Evolutionary conservation across 2,329 filamentous ascomycete genomes (phyloP).

Genomic region (Cladorrhinum sp.): DNA sequence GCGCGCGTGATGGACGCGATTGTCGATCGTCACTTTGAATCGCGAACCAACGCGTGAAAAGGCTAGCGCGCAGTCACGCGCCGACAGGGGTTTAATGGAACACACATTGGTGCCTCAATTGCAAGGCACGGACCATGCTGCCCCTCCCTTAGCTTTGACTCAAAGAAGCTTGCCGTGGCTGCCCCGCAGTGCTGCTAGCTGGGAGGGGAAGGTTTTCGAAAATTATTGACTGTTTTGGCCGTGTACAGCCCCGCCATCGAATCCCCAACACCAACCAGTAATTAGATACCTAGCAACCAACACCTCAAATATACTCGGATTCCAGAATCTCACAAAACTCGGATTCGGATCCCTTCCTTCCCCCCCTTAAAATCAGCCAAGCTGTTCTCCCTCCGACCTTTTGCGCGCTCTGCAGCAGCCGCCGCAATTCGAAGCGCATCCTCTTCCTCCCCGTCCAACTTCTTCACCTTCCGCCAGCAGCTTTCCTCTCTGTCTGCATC

Average conservation of each 20-base stretch:
- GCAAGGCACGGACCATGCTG: conserved; percentile 12
- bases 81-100: neutral
- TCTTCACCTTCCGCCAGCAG: conserved; percentile 34
- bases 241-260: neutral
- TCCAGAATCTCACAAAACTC: neutral
- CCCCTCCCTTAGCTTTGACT: conserved; percentile 21
- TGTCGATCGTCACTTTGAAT: conserved; percentile 2
- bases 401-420: conserved; percentile 29
- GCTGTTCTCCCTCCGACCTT: conserved; percentile 44
- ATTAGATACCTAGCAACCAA: neutral
- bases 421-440: conserved; percentile 35
- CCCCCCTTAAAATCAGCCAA: conserved; percentile 30
- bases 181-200: conserved; percentile 22
- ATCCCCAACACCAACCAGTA: conserved; percentile 3
- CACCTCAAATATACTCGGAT: neutral
- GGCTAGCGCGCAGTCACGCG: conserved; percentile 23
- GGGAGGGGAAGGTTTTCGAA: conserved; percentile 5
- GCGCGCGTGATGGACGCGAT: conserved; percentile 23
- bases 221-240: conserved; percentile 20
- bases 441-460: too few relatives aligned
- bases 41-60: conserved; percentile 19
- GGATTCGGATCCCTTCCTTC: neutral
- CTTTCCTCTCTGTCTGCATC: conserved; percentile 22
- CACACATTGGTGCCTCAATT: conserved; percentile 5
- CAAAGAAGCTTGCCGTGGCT: too few relatives aligned